A percentile compares a stretch with the other conserved stretches of the same genome.
Conservation (phyloP, 164 flowering plant genomes). For the Saururus chinensis region DNA sequence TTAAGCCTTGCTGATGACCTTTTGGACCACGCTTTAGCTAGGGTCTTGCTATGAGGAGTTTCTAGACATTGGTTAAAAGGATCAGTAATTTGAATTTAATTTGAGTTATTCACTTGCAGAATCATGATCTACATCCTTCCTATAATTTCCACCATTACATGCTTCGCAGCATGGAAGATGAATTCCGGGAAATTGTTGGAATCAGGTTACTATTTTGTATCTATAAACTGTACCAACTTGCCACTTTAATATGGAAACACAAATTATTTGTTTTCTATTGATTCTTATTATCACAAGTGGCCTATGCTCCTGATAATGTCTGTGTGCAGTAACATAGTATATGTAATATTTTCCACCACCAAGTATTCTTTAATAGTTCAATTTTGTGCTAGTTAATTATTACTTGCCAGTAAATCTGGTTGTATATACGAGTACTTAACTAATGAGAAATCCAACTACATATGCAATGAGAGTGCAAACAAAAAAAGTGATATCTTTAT, state of each 20-base stretch:
- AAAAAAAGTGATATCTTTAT: too few species aligned
- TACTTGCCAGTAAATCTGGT: too few species aligned
- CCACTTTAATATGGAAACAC: not conserved
- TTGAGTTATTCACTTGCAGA: constrained; percentile 27
- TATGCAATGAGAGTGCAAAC: too few species aligned
- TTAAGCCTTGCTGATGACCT: too few species aligned
- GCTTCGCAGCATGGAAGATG: constrained; percentile 95
- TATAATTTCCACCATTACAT: constrained; percentile 85
- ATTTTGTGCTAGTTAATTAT: too few species aligned
- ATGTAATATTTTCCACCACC: too few species aligned
- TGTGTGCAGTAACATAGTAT: not conserved
- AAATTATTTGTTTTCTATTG: not conserved
- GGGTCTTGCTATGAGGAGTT: too few species aligned
- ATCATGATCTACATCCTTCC: constrained; percentile 65
- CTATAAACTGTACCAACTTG: not conserved
- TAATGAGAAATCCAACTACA: not conserved
- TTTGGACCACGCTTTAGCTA: not conserved
- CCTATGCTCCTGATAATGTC: not conserved
- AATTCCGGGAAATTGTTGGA: constrained; percentile 82
- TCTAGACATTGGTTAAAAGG: too few species aligned
- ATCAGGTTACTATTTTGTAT: constrained; percentile 42
- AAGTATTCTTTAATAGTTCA: too few species aligned
- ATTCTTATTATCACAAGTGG: not conserved
- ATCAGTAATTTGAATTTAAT: too few species aligned
- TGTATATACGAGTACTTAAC: not conserved